These are phyloP conservation scores for Actinidia arguta DNA, from an alignment of 179 eudicot species.

Conservation along the genomic window DNA sequence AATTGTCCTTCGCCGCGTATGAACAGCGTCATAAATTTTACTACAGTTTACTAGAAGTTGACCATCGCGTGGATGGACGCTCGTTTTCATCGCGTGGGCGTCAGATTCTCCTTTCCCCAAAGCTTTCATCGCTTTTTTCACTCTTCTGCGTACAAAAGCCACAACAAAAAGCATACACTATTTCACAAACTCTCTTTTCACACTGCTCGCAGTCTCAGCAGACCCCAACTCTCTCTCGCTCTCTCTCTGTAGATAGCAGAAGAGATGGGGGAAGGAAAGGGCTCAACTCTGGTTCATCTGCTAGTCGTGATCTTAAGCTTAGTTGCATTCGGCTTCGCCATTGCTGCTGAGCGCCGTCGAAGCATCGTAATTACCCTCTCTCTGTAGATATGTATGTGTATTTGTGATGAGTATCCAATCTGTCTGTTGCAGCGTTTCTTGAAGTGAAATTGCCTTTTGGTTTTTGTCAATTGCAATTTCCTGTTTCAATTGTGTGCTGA, in stretches of 20 bases:
- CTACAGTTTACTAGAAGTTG: conserved; percentile 13
- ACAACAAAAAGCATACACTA: neutral
- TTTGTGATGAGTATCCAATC: neutral
- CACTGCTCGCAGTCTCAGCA: neutral
- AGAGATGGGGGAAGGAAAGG: conserved; percentile 70
- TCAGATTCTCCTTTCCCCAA: conserved; percentile 7
- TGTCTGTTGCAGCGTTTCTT: neutral
- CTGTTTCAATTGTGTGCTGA: conserved; percentile 1
- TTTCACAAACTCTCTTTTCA: neutral
- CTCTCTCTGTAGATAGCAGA: neutral
- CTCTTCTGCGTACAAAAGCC: neutral
- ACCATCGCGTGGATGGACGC: conserved; percentile 10
- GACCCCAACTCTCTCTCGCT: conserved; percentile 19
- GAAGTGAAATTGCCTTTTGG: neutral
- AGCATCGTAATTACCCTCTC: conserved; percentile 59
- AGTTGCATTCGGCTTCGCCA: conserved; percentile 79
- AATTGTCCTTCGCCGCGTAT: too few relatives aligned
- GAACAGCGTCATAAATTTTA: too few relatives aligned
- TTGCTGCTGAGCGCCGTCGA: conserved; percentile 90
- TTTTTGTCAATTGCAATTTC: neutral
- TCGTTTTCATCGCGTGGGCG: neutral
- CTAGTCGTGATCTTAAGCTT: conserved; percentile 63
- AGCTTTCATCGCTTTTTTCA: conserved; percentile 14
- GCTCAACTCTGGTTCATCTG: conserved; percentile 65
- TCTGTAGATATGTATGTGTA: neutral